Evolutionary conservation across 2,329 filamentous ascomycete genomes (phyloP), one percentile per base, ranked within the genome.

Genomic region (Teratosphaeria zuluensis): DNA sequence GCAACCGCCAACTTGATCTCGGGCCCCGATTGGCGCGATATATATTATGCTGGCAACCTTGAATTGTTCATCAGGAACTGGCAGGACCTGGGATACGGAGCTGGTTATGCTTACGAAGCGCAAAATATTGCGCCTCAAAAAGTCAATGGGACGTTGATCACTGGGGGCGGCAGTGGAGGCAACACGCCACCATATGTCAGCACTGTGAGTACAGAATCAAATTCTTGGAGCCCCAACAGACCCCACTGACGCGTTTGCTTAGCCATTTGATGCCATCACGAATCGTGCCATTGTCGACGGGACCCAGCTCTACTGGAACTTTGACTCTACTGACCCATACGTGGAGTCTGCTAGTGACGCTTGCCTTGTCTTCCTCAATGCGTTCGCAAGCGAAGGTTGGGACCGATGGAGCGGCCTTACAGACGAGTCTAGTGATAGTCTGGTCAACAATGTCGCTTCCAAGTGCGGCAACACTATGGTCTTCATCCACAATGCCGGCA

Each of bases 391-490:
- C 56, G 94, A 97, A 55, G 90, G 89, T 4, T 96, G 84, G 75
- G 90, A 96, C 68, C 81, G 76, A 28, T 83, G 95, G 1, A 92
- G 92, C 62, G 87, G 84, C 56, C 96, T 96, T 71, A 77, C 80
- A 58, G 92, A 92, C 59, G 92, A 97, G 72, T 86, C 92, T 56
- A 91, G 91, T 51, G 90, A 97, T 56, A 80, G 82, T 0, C 76
- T 97, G 58, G 88, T 97, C 74, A 82, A 88, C 74, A 90, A 87
- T 54, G 89, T 96, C 11, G 85, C 90, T 0, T 80, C 84, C 9
- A 70, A 84, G 61, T 92, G 87, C 78, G 85, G 86, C 76, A 96
- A 96, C 80, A 96, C 91, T 9, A 88, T 97, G 59, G 89, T 97
- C 16, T 84, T 96, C 59, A 87, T 97, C 59, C 92, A 97, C 77